Evolutionary conservation across 306 rosid species (phyloP).

Genomic region (Cucurbita maxima): DNA sequence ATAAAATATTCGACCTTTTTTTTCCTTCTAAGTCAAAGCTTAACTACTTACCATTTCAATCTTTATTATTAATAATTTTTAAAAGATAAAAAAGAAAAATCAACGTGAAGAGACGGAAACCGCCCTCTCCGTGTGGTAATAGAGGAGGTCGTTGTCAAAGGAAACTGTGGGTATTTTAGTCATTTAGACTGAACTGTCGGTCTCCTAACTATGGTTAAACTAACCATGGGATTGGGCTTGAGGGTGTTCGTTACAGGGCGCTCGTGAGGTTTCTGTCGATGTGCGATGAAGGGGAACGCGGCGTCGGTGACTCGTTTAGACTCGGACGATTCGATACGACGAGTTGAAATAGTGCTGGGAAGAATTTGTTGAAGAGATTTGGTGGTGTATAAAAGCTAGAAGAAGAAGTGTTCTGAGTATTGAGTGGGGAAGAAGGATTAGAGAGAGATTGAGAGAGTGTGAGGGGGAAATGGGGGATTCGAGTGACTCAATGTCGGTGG

Average conservation of each 20-base stretch:
- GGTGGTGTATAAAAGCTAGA: slow-evolving; percentile 20
- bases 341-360: slow-evolving; percentile 8
- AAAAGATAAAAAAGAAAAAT: background rate
- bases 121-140: background rate
- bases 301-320: slow-evolving; percentile 95
- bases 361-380: background rate
- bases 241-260: slow-evolving; percentile 30
- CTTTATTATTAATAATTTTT: background rate
- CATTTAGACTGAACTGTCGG: slow-evolving; percentile 33
- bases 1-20: background rate
- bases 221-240: slow-evolving; percentile 26
- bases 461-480: slow-evolving; percentile 40
- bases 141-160: background rate
- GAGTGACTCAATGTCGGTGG: slow-evolving; percentile 75
- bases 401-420: slow-evolving; percentile 6
- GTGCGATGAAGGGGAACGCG: slow-evolving; percentile 11
- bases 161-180: slow-evolving; percentile 9
- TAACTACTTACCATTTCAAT: background rate
- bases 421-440: background rate
- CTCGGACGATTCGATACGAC: slow-evolving; percentile 35
- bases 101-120: background rate
- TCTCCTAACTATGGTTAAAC: slow-evolving; percentile 53
- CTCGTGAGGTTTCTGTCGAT: slow-evolving; percentile 26
- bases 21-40: background rate
- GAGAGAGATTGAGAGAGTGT: slow-evolving; percentile 3